phyloP scores from a whole-genome alignment of 2,329 filamentous ascomycete species.

The Fusarium beomiforme region DNA sequence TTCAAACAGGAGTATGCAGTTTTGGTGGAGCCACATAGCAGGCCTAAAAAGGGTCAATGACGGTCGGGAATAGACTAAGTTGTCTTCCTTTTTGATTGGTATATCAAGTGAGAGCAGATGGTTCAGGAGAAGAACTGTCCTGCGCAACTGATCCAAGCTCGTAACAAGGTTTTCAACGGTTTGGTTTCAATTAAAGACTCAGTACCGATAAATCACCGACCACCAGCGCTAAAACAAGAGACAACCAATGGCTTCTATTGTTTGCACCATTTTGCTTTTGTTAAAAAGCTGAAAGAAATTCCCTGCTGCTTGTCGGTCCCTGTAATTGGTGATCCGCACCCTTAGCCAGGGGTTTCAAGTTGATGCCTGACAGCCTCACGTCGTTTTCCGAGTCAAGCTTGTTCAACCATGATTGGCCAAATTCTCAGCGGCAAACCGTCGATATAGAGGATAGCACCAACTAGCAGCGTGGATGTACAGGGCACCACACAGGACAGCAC shows the following conservation, averaged over 20 bases:
- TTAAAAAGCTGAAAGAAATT: background rate
- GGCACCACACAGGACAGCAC: constrained; percentile 33
- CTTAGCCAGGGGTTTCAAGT: constrained; percentile 34
- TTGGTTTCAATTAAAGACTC: background rate
- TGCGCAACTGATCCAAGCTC: background rate
- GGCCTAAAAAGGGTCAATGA: background rate
- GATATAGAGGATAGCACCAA: constrained; percentile 28
- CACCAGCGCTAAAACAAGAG: background rate
- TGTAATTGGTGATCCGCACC: background rate
- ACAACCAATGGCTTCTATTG: background rate
- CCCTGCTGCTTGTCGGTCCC: background rate
- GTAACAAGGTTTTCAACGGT: background rate
- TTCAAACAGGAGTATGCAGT: background rate
- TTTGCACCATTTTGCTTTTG: background rate
- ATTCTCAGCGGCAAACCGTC: constrained; percentile 39
- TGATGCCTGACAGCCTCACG: constrained; percentile 45
- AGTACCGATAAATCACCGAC: background rate
- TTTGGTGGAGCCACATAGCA: too few relatives aligned
- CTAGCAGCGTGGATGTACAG: constrained; percentile 32
- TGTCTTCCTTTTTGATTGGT: background rate
- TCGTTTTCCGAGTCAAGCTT: background rate
- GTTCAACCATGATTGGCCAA: constrained; percentile 41
- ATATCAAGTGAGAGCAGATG: background rate
- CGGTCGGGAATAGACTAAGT: background rate
- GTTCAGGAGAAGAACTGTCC: background rate